A percentile compares a stretch with the other conserved stretches of the same genome.
These are phyloP conservation scores for Trifolium repens DNA, from an alignment of 306 rosid species.

Conservation along the genomic window DNA sequence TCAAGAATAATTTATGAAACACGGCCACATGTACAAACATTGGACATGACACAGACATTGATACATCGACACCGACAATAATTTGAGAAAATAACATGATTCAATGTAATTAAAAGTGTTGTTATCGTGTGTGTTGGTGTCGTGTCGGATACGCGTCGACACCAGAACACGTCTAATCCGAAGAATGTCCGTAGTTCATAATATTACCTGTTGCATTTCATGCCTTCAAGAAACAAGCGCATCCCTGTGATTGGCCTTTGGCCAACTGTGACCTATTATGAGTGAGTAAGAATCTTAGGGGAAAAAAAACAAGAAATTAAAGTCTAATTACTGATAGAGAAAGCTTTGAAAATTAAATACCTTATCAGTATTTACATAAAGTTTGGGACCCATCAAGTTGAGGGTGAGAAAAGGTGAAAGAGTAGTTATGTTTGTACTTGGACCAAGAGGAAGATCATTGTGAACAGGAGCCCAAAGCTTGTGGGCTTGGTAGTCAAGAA, in stretches of 20 bases:
- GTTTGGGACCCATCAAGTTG: slow-evolving; percentile 85
- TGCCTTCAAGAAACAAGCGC: slow-evolving; percentile 92
- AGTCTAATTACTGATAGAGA: not conserved
- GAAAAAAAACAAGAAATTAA: not conserved
- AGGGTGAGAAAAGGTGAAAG: slow-evolving; percentile 61
- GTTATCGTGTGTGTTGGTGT: too few species aligned
- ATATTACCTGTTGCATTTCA: slow-evolving; percentile 77
- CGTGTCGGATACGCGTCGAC: too few species aligned
- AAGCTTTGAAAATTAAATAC: slow-evolving; percentile 43
- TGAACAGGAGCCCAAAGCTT: slow-evolving; percentile 89
- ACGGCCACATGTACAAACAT: too few species aligned
- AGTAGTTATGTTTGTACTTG: slow-evolving; percentile 58
- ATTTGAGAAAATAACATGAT: too few species aligned
- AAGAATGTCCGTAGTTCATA: too few species aligned
- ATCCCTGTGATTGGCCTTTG: slow-evolving; percentile 83
- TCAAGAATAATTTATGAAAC: not conserved
- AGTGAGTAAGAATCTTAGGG: not conserved
- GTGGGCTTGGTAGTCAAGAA: slow-evolving; percentile 85
- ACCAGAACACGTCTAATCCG: too few species aligned
- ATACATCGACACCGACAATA: too few species aligned
- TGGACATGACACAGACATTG: too few species aligned
- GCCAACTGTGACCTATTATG: slow-evolving; percentile 66
- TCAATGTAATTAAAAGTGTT: too few species aligned
- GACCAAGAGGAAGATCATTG: slow-evolving; percentile 77
- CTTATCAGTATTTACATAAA: slow-evolving; percentile 65